A percentile compares a stretch with the other conserved stretches of the same genome.
Conservation (phyloP, 805 yeast genomes). For the Lachancea quebecensis region DNA sequence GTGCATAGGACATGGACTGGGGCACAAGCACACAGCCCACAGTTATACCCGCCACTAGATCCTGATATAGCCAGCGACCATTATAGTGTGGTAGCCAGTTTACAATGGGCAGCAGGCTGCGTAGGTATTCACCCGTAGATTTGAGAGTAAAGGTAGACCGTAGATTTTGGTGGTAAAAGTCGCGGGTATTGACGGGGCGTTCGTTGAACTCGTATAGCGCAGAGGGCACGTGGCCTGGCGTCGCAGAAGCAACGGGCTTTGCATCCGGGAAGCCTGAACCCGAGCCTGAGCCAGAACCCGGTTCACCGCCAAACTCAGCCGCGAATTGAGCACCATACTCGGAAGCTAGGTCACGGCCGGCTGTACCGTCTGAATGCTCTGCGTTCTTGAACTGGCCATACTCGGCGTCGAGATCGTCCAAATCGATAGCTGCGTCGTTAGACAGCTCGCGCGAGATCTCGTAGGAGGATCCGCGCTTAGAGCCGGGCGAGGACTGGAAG, state of each 20-base stretch:
- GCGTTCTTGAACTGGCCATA: slow-evolving; percentile 23
- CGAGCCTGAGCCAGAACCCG: too few relatives aligned
- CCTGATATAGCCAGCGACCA: slow-evolving; percentile 68
- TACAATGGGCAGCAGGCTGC: slow-evolving; percentile 69
- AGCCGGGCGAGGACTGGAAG: too few relatives aligned
- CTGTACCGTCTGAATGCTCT: slow-evolving; percentile 2
- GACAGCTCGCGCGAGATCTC: too few relatives aligned
- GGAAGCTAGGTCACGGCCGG: not conserved
- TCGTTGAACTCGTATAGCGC: slow-evolving; percentile 15
- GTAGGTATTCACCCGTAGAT: slow-evolving; percentile 41
- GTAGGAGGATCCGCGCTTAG: too few relatives aligned
- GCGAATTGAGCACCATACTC: too few relatives aligned
- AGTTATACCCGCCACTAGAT: slow-evolving; percentile 85
- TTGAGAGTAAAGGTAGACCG: slow-evolving; percentile 23
- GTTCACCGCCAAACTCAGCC: too few relatives aligned
- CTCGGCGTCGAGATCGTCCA: slow-evolving; percentile 26
- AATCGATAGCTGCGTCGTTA: not conserved
- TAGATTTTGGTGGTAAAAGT: slow-evolving; percentile 16
- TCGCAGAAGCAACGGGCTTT: too few relatives aligned
- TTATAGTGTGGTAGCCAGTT: slow-evolving; percentile 87
- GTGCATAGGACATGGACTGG: slow-evolving; percentile 93
- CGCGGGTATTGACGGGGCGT: slow-evolving; percentile 14
- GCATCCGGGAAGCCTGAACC: too few relatives aligned
- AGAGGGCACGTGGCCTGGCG: not conserved
- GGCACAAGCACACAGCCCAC: slow-evolving; percentile 93